Evolutionary conservation across 2,329 filamentous ascomycete genomes (phyloP), one percentile per base, ranked within the genome.

Genomic region (Colletotrichum gigasporum): DNA sequence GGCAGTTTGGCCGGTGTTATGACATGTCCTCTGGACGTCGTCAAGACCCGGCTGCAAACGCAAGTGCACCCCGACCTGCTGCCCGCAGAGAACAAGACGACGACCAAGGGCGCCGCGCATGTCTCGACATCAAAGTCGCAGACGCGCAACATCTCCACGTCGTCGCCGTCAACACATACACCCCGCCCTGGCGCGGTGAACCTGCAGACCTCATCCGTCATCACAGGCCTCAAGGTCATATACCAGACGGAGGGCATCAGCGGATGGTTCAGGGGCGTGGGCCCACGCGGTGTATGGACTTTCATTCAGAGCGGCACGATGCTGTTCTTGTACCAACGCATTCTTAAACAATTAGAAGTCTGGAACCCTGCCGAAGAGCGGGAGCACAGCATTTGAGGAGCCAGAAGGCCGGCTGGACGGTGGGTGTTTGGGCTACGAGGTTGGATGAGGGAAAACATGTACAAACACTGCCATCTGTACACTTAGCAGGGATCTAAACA

Each of bases 301-400:
- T 97, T 95, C 73, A 93, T 98, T 62, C 96, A 99, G 81, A 97
- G 92, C 73, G 92, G 94, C 41, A 97, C 93, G 69, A 98, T 98
- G 95, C 83, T 98, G 74, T 94, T 98, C 71, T 83, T 97, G 76
- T 98, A 98, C 77, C 95, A 98, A 80, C 91, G 90, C 65, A 82
- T 98, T 59, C 80, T 98, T 74, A 90, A 91, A 72, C 88, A 90
- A 78, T 85, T 98, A 69, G 91, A 94, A 60, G 69, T 77, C 39
- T 79, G 80, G 74, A 68, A 80, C 63, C 80, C 80, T 11, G 56
- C 53, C 44, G 62, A 48, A 20, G 51, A 53, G 24, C 55, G 35
- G 35, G 65, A 67, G 37, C 45, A 24, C 28, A 47, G 44, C 51
- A 60, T 64, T 30, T 66, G 41, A 61, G 45, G 47, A 44, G 51